Conservation (phyloP, 2,329 filamentous ascomycete species). For the Apiospora phragmitis region DNA sequence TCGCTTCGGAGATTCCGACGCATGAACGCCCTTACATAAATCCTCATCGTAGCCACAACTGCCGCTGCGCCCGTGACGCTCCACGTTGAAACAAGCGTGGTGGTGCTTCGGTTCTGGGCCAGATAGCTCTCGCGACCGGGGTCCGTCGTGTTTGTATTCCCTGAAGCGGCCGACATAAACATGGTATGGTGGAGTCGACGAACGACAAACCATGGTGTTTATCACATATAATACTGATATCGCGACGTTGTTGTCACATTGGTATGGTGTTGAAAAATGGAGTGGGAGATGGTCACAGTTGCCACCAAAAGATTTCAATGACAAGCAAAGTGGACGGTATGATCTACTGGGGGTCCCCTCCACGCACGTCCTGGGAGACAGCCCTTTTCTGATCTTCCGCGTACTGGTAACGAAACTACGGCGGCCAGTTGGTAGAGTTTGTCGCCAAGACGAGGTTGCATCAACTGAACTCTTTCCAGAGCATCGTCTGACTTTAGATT, state of each 20-base stretch:
- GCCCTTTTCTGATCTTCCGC: too few species aligned
- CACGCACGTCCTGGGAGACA: neutral
- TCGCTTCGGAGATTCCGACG: constrained; percentile 34
- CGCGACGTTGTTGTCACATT: neutral
- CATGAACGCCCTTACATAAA: constrained; percentile 31
- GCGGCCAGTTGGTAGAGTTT: neutral
- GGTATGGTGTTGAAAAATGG: neutral
- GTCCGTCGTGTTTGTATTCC: neutral
- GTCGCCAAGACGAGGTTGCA: neutral
- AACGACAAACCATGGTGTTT: neutral
- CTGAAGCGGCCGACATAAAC: neutral
- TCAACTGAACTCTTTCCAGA: neutral
- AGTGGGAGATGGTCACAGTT: neutral
- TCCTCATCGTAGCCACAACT: constrained; percentile 29
- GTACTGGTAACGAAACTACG: too few species aligned
- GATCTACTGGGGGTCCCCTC: neutral
- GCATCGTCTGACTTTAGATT: neutral
- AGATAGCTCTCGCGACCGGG: neutral
- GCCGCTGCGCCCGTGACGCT: constrained; percentile 21
- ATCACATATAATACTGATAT: neutral
- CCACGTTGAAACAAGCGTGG: neutral
- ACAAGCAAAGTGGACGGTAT: neutral
- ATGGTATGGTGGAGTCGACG: neutral
- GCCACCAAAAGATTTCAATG: neutral
- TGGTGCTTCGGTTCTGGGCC: neutral